Base-by-base conservation (phyloP, 202 grass and related monocot species). In the Panicum hallii region DNA sequence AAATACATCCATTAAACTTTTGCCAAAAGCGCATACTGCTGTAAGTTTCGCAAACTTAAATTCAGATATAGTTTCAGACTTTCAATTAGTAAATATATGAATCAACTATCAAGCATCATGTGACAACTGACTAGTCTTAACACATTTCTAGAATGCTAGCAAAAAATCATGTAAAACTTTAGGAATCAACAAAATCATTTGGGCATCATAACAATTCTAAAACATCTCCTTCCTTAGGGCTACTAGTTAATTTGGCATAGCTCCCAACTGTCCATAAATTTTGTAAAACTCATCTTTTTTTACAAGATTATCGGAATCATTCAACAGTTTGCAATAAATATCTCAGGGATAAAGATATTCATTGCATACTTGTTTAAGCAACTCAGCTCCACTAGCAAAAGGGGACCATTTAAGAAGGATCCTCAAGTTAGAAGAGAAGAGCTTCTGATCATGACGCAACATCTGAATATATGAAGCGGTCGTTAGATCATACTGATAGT, bases 381-480 rank as follows among this genome's bases (percentile, higher is more conserved):
- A 88, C 85, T 94, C 90, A 83, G 74, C 82, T 88, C 97, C 97
- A 67, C 86, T 94, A 74, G 76, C 47, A 89, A 99, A 99, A 72
- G 97, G 93, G 49, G 97, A 99, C 97, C 97, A 99, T 86, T 94
- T 89, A 34, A 92, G 90, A 82, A 99, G 85, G 55, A 91, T 93
- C 61, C 82, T 79, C 69, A 99, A 88, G 88, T 94, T 97, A 82
- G 93, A 96, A 84, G 86, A 94, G 85, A 93, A 97, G 22, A 94
- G 97, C 43, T 92, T 99, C 75, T 90, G 84, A 78, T 91, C 84
- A 82, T 92, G 80, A 47, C 93, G 90, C 77, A 91, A 83, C 80
- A 97, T 83, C 76, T 94, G 93, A 68, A 81, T 87, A 86, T 88
- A 89, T 28, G 87, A 87, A 90, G 81, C 23, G 23, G 83, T 89